phyloP scores from a whole-genome alignment of 345 rosid species.

The Camelina neglecta region DNA sequence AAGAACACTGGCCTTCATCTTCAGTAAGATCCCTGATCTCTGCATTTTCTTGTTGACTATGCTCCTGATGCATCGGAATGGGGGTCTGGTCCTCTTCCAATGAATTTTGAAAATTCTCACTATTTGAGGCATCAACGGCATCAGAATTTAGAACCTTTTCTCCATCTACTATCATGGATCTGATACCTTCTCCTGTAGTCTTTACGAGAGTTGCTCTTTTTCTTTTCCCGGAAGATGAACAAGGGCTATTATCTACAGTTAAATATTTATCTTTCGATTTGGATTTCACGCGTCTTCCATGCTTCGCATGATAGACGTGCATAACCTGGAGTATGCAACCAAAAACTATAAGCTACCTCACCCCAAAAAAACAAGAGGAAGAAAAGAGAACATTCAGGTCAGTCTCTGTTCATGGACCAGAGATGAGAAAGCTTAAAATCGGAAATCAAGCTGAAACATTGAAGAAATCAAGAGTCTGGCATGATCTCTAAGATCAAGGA shows the following conservation, averaged over 20 bases:
- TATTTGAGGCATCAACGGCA: constrained; percentile 35
- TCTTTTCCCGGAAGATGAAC: constrained; percentile 59
- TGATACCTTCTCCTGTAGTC: constrained; percentile 46
- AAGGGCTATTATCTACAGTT: constrained; percentile 39
- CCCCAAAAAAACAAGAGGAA: constrained; percentile 10
- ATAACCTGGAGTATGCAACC: constrained; percentile 66
- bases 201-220: constrained; percentile 54
- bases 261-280: constrained; percentile 44
- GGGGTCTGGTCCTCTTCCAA: constrained; percentile 46
- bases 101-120: constrained; percentile 36
- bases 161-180: constrained; percentile 40
- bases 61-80: constrained; percentile 44
- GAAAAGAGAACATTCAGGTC: constrained; percentile 24
- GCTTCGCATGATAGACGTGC: constrained; percentile 70
- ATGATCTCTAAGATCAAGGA: constrained; percentile 22
- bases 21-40: constrained; percentile 46
- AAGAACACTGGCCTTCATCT: constrained; percentile 56
- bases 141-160: constrained; percentile 33
- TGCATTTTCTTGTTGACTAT: constrained; percentile 45
- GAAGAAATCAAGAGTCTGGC: constrained; percentile 20
- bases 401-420: constrained; percentile 16
- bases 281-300: constrained; percentile 51
- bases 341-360: constrained; percentile 29
- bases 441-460: background rate
- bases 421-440: constrained; percentile 21